Evolutionary conservation across 495 filamentous ascomycete species (phyloP).

Genomic region (Pyrenopolyporus hunteri): DNA sequence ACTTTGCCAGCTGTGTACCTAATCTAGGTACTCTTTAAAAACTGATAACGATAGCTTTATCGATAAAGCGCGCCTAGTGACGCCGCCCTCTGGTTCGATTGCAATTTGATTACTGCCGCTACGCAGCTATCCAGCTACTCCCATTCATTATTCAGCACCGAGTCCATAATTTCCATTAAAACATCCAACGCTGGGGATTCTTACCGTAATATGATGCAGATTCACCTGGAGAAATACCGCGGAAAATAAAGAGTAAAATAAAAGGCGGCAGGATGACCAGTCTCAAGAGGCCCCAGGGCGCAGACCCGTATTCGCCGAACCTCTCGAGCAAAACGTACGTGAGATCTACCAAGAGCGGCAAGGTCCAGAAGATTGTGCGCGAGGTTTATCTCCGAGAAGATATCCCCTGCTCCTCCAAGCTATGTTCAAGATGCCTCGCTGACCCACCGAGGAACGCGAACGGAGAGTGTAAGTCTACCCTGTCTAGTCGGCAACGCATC

Average conservation of each 20-base stretch:
- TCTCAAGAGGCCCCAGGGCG: constrained; percentile 74
- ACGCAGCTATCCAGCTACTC: background rate
- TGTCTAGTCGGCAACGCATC: background rate
- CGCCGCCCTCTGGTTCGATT: constrained; percentile 14
- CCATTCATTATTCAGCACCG: background rate
- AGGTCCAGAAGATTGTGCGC: constrained; percentile 97
- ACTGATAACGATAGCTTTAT: constrained; percentile 16
- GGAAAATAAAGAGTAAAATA: constrained; percentile 15
- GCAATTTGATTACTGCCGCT: background rate
- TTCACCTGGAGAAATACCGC: background rate
- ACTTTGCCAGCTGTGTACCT: background rate
- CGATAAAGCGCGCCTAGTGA: constrained; percentile 25
- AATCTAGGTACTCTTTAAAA: too few species aligned
- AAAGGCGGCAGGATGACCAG: constrained; percentile 73
- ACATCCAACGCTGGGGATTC: background rate
- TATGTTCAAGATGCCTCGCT: constrained; percentile 76
- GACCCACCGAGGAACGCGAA: constrained; percentile 77
- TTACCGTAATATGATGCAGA: background rate
- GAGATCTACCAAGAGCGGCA: constrained; percentile 88
- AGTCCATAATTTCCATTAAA: constrained; percentile 3
- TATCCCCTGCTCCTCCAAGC: constrained; percentile 93
- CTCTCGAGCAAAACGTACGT: constrained; percentile 93
- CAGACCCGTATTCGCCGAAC: constrained; percentile 72
- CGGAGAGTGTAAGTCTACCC: constrained; percentile 66
- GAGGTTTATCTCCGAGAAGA: constrained; percentile 95